Evolutionary conservation across 1,284 basidiomycete genomes (phyloP).

Genomic region (Earliella scabrosa): DNA sequence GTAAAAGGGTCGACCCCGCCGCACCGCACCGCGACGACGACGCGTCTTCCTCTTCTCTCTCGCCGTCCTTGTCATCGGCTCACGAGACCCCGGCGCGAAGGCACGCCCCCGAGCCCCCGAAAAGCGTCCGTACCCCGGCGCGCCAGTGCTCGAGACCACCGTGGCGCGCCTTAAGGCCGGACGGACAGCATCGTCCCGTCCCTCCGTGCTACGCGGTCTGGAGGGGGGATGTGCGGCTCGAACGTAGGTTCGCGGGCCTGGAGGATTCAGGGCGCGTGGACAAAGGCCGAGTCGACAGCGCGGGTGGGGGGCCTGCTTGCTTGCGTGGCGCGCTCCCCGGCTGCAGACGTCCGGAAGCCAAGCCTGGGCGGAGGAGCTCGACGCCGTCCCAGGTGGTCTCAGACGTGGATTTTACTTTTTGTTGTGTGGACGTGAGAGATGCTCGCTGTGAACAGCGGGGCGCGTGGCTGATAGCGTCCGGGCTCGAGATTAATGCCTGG

Average conservation of each 20-base stretch:
- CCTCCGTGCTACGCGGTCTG: constrained; percentile 9
- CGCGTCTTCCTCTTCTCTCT: constrained; percentile 3
- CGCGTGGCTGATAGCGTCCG: constrained; percentile 39
- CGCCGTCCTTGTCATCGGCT: constrained; percentile 3
- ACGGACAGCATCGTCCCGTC: constrained; percentile 39
- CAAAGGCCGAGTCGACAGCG: constrained; percentile 49
- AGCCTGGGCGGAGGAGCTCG: constrained; percentile 33
- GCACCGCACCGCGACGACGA: constrained; percentile 8
- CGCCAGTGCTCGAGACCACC: constrained; percentile 39
- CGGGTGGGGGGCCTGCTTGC: not conserved
- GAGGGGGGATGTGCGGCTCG: constrained; percentile 28
- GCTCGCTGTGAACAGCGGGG: constrained; percentile 15
- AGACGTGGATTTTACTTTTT: constrained; percentile 41
- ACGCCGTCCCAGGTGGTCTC: constrained; percentile 41
- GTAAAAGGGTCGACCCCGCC: constrained; percentile 53
- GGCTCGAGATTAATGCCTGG: constrained; percentile 36
- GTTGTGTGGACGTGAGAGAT: constrained; percentile 29
- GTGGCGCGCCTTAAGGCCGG: constrained; percentile 51
- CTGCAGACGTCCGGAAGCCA: constrained; percentile 30
- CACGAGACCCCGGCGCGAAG: not conserved
- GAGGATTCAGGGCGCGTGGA: constrained; percentile 36
- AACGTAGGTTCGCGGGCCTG: constrained; percentile 35
- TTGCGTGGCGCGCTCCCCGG: too few relatives aligned
- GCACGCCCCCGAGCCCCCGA: constrained; percentile 29
- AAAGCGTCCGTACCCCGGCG: constrained; percentile 46